Evolutionary conservation across 2,329 filamentous ascomycete genomes (phyloP).

Genomic region (Orbilia oligospora): DNA sequence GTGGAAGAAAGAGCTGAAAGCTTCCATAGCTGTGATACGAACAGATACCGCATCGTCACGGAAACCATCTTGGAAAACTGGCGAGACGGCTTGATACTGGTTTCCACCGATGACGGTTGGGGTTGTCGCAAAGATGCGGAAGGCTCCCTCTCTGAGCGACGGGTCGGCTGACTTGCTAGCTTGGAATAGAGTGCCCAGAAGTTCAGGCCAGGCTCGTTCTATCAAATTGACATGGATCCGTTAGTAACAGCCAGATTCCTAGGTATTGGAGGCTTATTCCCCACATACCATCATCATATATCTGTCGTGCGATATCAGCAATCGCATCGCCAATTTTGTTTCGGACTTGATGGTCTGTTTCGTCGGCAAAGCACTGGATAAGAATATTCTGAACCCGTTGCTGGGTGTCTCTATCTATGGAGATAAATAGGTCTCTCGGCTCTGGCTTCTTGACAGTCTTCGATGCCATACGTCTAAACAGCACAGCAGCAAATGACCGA

Average conservation of each 20-base stretch:
- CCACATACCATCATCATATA: slow-evolving; percentile 86
- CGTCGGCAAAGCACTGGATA: slow-evolving; percentile 67
- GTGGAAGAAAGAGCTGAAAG: slow-evolving; percentile 95
- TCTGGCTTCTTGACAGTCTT: slow-evolving; percentile 79
- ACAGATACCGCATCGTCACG: slow-evolving; percentile 86
- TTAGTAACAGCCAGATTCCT: slow-evolving; percentile 11
- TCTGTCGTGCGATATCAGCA: slow-evolving; percentile 93
- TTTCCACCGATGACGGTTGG: slow-evolving; percentile 96
- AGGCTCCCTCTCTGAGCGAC: slow-evolving; percentile 90
- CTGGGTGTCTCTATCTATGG: slow-evolving; percentile 71
- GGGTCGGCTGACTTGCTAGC: slow-evolving; percentile 88
- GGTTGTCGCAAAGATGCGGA: slow-evolving; percentile 94
- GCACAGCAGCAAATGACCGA: slow-evolving; percentile 90
- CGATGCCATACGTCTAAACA: slow-evolving; percentile 93
- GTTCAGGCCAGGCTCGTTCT: slow-evolving; percentile 91
- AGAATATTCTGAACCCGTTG: slow-evolving; percentile 62
- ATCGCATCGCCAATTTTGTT: slow-evolving; percentile 99
- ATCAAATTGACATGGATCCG: slow-evolving; percentile 48
- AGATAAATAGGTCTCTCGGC: slow-evolving; percentile 86
- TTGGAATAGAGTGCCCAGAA: slow-evolving; percentile 87
- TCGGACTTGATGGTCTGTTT: slow-evolving; percentile 80
- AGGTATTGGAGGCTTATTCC: not conserved
- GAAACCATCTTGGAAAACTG: slow-evolving; percentile 91
- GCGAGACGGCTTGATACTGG: slow-evolving; percentile 89
- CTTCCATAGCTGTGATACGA: slow-evolving; percentile 93